phyloP scores from a whole-genome alignment of 352 stramenopile genomes.

The Albugo candida region DNA sequence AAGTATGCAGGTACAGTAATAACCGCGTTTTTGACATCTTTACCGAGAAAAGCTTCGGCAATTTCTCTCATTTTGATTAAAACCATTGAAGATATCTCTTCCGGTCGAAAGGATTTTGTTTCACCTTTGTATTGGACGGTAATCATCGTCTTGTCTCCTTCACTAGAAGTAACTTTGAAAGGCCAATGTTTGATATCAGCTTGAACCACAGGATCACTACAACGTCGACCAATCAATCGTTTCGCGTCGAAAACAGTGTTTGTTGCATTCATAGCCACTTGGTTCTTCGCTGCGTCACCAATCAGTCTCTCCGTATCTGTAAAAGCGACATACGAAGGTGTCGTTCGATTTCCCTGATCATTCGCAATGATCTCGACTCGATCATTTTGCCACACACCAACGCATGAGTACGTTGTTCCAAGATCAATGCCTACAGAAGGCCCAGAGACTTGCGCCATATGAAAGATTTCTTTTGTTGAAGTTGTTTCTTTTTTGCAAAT shows the following conservation, averaged over 20 bases:
- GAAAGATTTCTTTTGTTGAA: too few species aligned
- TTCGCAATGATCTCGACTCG: slow-evolving; percentile 23
- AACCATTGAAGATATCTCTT: slow-evolving; percentile 67
- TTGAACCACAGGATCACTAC: slow-evolving; percentile 79
- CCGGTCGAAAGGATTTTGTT: slow-evolving; percentile 43
- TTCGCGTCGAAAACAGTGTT: slow-evolving; percentile 96
- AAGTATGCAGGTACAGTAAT: slow-evolving; percentile 96
- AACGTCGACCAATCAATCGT: slow-evolving; percentile 90
- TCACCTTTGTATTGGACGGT: slow-evolving; percentile 52
- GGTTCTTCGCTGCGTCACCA: slow-evolving; percentile 71
- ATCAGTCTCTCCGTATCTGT: slow-evolving; percentile 66
- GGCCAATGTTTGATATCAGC: slow-evolving; percentile 44
- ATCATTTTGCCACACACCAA: slow-evolving; percentile 85
- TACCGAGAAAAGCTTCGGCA: slow-evolving; percentile 42
- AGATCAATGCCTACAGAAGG: slow-evolving; percentile 78
- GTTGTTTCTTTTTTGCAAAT: too few species aligned
- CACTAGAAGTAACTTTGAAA: slow-evolving; percentile 39
- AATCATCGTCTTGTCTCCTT: slow-evolving; percentile 48
- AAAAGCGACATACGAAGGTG: slow-evolving; percentile 83
- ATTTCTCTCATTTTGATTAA: slow-evolving; percentile 52
- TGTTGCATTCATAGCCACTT: slow-evolving; percentile 79
- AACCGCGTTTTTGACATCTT: slow-evolving; percentile 49
- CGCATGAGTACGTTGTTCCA: slow-evolving; percentile 82
- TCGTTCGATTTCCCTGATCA: slow-evolving; percentile 78
- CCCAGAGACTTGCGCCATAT: background rate